These are phyloP conservation scores for Globisporangium apiculatum DNA, from an alignment of 352 stramenopile genomes.

Conservation along the genomic window DNA sequence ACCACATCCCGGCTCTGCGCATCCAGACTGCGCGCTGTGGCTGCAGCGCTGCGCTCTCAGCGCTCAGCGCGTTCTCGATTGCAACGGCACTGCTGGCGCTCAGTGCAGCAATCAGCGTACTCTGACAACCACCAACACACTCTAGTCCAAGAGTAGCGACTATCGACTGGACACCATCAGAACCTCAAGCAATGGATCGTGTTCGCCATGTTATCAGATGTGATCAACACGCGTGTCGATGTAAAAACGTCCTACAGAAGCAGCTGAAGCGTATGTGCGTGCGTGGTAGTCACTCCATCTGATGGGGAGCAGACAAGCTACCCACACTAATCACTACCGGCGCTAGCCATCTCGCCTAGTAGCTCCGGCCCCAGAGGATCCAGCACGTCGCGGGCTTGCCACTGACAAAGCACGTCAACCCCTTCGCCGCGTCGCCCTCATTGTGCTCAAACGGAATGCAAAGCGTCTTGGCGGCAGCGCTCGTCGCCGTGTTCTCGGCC, in stretches of 20 bases:
- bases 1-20: slow-evolving; percentile 43
- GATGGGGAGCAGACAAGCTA: too few species aligned
- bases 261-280: too few species aligned
- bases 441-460: slow-evolving; percentile 98
- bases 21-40: slow-evolving; percentile 50
- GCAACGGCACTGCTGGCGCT: neutral
- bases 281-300: too few species aligned
- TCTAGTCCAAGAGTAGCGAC: too few species aligned
- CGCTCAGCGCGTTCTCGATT: neutral
- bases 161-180: too few species aligned
- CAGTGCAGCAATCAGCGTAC: neutral
- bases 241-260: too few species aligned
- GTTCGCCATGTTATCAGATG: too few species aligned
- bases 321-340: too few species aligned
- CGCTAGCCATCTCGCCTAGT: slow-evolving; percentile 27
- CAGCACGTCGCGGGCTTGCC: slow-evolving; percentile 93
- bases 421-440: slow-evolving; percentile 73
- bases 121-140: neutral
- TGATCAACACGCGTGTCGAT: too few species aligned
- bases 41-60: slow-evolving; percentile 20
- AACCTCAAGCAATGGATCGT: too few species aligned
- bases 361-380: slow-evolving; percentile 83
- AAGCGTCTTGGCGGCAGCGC: slow-evolving; percentile 97
- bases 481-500: slow-evolving; percentile 87
- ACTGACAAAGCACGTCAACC: slow-evolving; percentile 97